A percentile compares a stretch with the other conserved stretches of the same genome.
Conservation (phyloP, 192 early-diverging fungal species). For the Phlyctochytrium planicorne region DNA sequence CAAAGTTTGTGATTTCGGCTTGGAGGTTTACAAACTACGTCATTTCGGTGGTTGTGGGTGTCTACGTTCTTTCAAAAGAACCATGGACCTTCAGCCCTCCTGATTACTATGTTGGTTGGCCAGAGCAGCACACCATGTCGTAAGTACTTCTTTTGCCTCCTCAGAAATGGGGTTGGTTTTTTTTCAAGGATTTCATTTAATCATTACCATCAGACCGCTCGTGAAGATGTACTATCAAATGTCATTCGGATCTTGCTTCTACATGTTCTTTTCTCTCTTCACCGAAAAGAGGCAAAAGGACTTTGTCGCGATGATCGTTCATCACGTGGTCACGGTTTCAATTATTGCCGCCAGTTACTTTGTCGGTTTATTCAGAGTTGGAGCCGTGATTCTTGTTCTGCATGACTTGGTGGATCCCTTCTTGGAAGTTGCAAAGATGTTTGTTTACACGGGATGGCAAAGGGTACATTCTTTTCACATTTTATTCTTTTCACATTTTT, state of each 20-base stretch:
- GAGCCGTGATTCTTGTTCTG: constrained; percentile 40
- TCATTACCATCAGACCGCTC: constrained; percentile 4
- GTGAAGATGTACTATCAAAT: constrained; percentile 45
- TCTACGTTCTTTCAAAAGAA: constrained; percentile 21
- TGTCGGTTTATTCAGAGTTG: constrained; percentile 42
- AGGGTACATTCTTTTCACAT: too few species aligned
- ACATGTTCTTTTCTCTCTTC: constrained; percentile 33
- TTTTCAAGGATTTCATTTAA: not conserved
- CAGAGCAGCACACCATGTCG: constrained; percentile 3
- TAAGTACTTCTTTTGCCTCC: not conserved
- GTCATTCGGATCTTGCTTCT: constrained; percentile 38
- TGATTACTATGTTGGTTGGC: constrained; percentile 22
- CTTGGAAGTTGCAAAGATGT: constrained; percentile 52
- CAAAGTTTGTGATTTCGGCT: constrained; percentile 11
- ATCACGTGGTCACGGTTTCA: constrained; percentile 42
- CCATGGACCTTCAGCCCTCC: constrained; percentile 16
- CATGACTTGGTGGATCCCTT: constrained; percentile 50
- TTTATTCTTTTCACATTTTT: too few species aligned
- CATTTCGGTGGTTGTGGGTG: constrained; percentile 12
- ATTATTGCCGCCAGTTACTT: constrained; percentile 42
- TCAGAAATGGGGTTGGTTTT: not conserved
- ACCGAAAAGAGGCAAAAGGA: constrained; percentile 40
- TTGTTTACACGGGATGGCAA: constrained; percentile 40
- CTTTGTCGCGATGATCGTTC: constrained; percentile 36
- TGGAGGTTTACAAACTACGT: constrained; percentile 28